Evolutionary conservation across 164 flowering plant genomes (phyloP), one percentile per base, ranked within the genome.

Genomic region (Echeveria elegans): DNA sequence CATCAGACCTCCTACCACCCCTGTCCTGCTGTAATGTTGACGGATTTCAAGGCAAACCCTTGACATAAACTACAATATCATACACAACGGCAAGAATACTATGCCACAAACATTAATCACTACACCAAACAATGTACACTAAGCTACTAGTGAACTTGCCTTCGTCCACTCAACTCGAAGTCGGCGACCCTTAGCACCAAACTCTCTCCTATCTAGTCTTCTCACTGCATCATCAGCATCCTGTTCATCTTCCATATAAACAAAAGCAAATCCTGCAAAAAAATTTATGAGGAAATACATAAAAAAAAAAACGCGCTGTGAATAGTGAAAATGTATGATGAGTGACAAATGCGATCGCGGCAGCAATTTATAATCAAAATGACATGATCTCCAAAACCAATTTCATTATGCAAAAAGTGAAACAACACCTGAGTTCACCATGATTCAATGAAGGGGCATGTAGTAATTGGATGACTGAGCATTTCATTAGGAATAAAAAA

Each of bases 121-220:
- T 3, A 23, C 7, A 32, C 31, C 12, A 0, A 40, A 50, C 5
- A 50, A 6, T 50, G 18, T 43, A 5, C 12, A 21, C 45, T 69
- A 89, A 18, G 53, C 5, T 5, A 23, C 24, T n/a, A 1, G 12
- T 5, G 1, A 50, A 50, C 56, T 50, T 50, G 23, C 99, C 92
- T 88, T 91, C 26, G 97, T 89, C 97, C 99, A 95, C 75, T 95
- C 99, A 77, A 92, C 94, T 70, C 97, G 97, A 71, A 95, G 89
- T 18, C 87, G 80, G 45, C 97, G 96, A 4, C 99, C 96, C 72
- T 91, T 86, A 58, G 94, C 80, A 43, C 99, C 99, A 80, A 92
- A 92, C 71, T 89, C 97, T n/a, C 62, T 66, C 62, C 88, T 75
- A 70, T 95, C 99, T 68, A 95, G 94, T 65, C 74, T 85, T 67